Conservation (phyloP, 2,329 filamentous ascomycete species). For the Xylariaceae sp. region DNA sequence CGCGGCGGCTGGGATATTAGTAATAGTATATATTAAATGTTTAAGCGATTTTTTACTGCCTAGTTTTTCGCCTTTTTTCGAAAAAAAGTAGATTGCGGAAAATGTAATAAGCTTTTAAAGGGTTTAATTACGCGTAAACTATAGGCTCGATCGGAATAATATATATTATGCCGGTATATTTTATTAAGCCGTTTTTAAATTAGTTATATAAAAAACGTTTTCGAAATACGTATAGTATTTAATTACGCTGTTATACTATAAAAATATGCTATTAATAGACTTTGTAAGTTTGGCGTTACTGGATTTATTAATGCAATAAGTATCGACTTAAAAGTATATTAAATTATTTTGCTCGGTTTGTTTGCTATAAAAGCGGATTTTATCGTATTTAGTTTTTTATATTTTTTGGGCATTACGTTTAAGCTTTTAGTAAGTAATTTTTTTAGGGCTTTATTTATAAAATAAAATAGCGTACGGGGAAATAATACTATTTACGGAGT, state of each 20-base stretch:
- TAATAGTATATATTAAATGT: background rate
- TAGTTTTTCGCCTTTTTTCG: background rate
- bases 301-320: conserved; percentile 1
- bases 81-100: background rate
- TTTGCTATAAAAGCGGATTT: conserved; percentile 1
- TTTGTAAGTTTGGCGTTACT: background rate
- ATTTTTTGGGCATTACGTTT: background rate
- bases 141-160: background rate
- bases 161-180: background rate
- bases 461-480: background rate
- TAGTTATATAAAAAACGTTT: background rate
- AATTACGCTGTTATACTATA: background rate
- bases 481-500: background rate
- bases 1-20: background rate
- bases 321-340: background rate
- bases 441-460: background rate
- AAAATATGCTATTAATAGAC: background rate
- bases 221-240: background rate
- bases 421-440: background rate
- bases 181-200: background rate
- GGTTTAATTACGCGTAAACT: background rate
- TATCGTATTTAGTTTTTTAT: background rate
- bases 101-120: background rate
- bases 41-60: background rate
- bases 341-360: background rate